Evolutionary conservation across 768 basidiomycete genomes (phyloP), one percentile per base, ranked within the genome.

Genomic region (Collybiopsis luxurians): DNA sequence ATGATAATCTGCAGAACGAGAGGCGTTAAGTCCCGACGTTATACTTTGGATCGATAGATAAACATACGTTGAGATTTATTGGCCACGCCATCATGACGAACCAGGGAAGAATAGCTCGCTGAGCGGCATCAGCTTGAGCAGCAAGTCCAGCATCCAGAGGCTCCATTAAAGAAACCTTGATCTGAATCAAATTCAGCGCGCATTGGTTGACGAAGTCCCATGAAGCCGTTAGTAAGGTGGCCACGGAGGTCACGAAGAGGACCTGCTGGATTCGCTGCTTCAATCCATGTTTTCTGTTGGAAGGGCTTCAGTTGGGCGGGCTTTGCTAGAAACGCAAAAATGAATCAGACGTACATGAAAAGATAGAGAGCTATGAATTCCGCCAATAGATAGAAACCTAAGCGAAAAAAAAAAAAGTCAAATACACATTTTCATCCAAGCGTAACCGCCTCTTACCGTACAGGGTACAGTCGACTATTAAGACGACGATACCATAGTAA

Each of bases 121-220:
- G 50, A 27, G 50, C 50, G 26, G 50, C 50, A 13, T 36, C 50
- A 26, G 27, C 50, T 40, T 51, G 50, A 4, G 50, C 50, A 15
- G 36, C 12, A 7, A 51, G 50, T 21, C 50, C 50, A 15, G 34
- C 50, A 13, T 36, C 50, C 13, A 51, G 36, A 34, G 50, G 36
- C 2, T 51, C 50, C 50, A 51, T 51, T 31, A 51, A 34, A 31
- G 50, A 51, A 24, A 51, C 50, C 50, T 51, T 51, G 36, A 51
- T 51, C 23, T 51, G 50, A 17, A 51, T 51, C 31, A 51, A 13
- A 27, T 51, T 51, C 23, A 17, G 6, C 3, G 50, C 19, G 38
- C 50, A 51, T 39, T 51, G 50, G 50, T 51, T 51, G 23, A 40
- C 36, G 23, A 51, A 51, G 36, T 51, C 50, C 50, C 50, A 51